Percentiles rank a stretch among this genome's conserved stretches.
Conservation (phyloP, 148 eudicot genomes). For the Diospyros kaki region DNA sequence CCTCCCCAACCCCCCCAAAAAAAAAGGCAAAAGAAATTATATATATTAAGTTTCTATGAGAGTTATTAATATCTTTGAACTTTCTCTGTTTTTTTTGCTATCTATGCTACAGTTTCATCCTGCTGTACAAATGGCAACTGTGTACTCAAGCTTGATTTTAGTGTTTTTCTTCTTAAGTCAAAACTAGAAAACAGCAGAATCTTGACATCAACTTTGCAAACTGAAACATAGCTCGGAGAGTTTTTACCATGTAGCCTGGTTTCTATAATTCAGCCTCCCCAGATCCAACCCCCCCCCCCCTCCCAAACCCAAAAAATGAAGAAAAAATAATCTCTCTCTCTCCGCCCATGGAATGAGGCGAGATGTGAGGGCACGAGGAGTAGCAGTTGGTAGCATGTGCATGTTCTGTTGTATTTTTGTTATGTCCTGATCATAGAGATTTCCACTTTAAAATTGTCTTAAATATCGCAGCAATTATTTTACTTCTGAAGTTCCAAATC, state of each 20-base stretch:
- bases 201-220: slow-evolving; percentile 3
- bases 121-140: neutral
- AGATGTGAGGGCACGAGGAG: too few species aligned
- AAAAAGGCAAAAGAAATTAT: too few species aligned
- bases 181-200: neutral
- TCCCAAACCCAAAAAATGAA: too few species aligned
- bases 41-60: neutral
- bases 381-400: neutral
- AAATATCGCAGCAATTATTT: neutral
- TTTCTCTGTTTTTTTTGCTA: neutral
- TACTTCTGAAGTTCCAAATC: neutral
- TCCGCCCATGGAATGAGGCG: neutral
- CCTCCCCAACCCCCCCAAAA: too few species aligned
- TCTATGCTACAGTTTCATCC: neutral
- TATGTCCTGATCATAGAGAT: neutral
- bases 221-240: neutral
- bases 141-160: neutral
- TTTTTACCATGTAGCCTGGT: neutral
- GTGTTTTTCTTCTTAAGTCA: neutral
- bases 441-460: neutral
- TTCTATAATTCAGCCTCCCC: neutral
- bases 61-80: neutral
- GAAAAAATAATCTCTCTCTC: neutral
- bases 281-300: too few species aligned
- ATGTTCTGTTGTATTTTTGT: neutral